Evolutionary conservation across 208 protist genomes (phyloP).

Genomic region (Polymyxa betae): DNA sequence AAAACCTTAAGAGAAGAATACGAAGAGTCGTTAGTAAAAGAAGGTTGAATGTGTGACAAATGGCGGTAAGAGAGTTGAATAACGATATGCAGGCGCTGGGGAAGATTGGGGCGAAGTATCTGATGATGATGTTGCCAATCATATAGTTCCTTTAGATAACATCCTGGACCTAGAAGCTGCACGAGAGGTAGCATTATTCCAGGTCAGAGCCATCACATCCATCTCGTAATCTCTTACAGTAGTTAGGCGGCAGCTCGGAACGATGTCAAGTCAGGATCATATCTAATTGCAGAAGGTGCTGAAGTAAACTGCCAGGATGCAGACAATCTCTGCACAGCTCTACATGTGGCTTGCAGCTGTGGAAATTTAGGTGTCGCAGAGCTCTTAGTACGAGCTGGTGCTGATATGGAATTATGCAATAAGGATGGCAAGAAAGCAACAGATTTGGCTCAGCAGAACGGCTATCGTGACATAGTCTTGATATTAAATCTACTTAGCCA

Average conservation of each 20-base stretch:
- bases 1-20: not conserved
- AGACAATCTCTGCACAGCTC: slow-evolving; percentile 32
- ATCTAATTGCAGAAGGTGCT: slow-evolving; percentile 33
- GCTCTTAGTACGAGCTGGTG: slow-evolving; percentile 33
- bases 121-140: slow-evolving; percentile 12
- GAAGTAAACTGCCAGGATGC: slow-evolving; percentile 42
- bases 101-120: slow-evolving; percentile 29
- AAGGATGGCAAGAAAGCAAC: slow-evolving; percentile 26
- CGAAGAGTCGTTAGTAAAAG: too few relatives aligned
- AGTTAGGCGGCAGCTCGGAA: slow-evolving; percentile 20
- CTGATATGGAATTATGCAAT: slow-evolving; percentile 33
- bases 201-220: not conserved
- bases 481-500: slow-evolving; percentile 23
- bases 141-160: slow-evolving; percentile 9
- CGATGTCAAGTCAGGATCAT: slow-evolving; percentile 33
- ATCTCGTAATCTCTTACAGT: not conserved
- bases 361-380: slow-evolving; percentile 20
- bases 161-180: slow-evolving; percentile 49
- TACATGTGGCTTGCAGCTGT: slow-evolving; percentile 47
- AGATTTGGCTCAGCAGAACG: slow-evolving; percentile 7
- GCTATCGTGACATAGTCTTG: slow-evolving; percentile 12
- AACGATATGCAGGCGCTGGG: not conserved
- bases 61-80: too few relatives aligned
- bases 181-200: slow-evolving; percentile 36
- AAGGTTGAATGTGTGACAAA: too few relatives aligned